Evolutionary conservation across 805 yeast species (phyloP), one percentile per base, ranked within the genome.

Genomic region (Pichia pseudocactophila): DNA sequence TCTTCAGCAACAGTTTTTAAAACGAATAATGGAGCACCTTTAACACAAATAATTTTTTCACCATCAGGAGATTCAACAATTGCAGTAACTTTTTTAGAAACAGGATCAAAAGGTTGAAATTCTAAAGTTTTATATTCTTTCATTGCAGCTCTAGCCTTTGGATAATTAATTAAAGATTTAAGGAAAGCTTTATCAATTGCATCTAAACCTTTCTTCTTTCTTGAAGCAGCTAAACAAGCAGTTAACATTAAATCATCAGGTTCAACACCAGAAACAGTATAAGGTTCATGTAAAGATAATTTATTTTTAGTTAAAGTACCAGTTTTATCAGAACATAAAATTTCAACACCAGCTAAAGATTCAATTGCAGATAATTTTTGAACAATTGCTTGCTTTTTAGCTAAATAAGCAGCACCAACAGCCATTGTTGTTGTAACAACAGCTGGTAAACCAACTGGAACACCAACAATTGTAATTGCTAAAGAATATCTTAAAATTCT

Each of bases 401-500:
- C 96, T 64, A 88, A 75, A 82, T 88, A 86, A 64, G 96, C 96
- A 68, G 96, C 97, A 80, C 97, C 97, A 70, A 89, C 97, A 69
- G 97, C 97, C 96, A 88, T 87, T 67, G 96, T 88, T 61, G 96
- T 88, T 75, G 96, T 88, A 56, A 87, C 96, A 63, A 88, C 96
- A 66, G 95, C 96, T 68, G 96, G 96, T 66, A 88, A 80, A 83
- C 96, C 96, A 56, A 88, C 96, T 67, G 96, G 96, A 58, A 88
- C 96, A 82, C 96, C 96, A 59, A 88, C 82, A 70, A 88, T 86
- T 73, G 96, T 88, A 68, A 88, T 87, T 57, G 95, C 96, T 65
- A 88, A 73, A 58, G 95, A 82, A 82, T 80, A 84, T 74, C 95
- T 78, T 68, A 88, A 76, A 71, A 88, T 84, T 58, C 80, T 72